Base-by-base conservation (phyloP, 2,329 filamentous ascomycete genomes). In the Paecilomyces sp. region DNA sequence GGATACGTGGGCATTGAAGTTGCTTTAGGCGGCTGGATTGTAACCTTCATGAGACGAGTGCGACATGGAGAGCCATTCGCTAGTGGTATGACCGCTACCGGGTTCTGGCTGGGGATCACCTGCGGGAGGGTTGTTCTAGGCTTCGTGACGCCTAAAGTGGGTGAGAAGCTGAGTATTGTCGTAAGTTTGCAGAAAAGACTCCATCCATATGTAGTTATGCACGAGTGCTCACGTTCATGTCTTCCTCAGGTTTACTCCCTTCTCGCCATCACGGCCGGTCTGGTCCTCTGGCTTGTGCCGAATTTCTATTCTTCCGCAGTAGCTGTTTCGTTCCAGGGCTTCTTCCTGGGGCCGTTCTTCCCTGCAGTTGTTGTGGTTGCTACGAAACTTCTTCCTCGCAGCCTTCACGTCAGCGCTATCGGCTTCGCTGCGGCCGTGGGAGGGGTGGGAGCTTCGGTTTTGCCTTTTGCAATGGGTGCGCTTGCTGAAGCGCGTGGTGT, bases 51-150 rank as follows among this genome's bases (percentile, higher is more conserved):
- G 88, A 82, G 90, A n/a, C 76, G 82, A 28, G 85, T 89, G 11
- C 81, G 90, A 7, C 71, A 85, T 28, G 88, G 85, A 2, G 80
- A 77, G 25, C 76, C 83, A 0, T 91, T 91, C 67, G 79, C 84
- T 3, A 84, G 86, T 15, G 89, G 89, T 2, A 82, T 91, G 72
- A 83, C 83, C 0, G 85, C 85, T 0, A 91, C 88, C 0, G 85
- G 88, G 0, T 92, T 91, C 74, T 92, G 90, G 89, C 82, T 88
- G 51, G 90, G 90, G 0, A 79, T 92, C 63, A 90, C 89, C 0
- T 68, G 90, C 0, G 89, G 90, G 0, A 79, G 90, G 1, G 75
- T 92, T 4, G 70, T 85, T 0, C 75, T 92, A 13, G 88, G 88
- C 0, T 91, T 92, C 5, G 60, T 64, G 33, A 67, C 89, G 6